Evolutionary conservation across 2,329 filamentous ascomycete species (phyloP).

Genomic region (Aureobasidium sp.): DNA sequence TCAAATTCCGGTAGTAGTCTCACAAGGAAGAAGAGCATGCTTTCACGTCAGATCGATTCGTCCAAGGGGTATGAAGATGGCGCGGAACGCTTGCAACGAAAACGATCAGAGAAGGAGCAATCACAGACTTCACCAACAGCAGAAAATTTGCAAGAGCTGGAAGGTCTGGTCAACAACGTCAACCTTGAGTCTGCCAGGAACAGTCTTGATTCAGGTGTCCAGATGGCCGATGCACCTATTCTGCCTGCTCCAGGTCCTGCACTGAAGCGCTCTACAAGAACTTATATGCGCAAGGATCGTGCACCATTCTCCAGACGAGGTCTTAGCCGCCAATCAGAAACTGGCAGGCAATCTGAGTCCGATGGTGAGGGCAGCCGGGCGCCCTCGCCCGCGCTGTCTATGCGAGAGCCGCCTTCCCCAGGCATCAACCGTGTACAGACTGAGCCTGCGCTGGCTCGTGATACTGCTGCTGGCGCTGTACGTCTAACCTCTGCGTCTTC

Average conservation of each 20-base stretch:
- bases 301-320: conserved; percentile 68
- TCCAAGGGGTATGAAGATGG: conserved; percentile 73
- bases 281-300: conserved; percentile 36
- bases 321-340: conserved; percentile 55
- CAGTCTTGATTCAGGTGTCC: conserved; percentile 34
- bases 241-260: conserved; percentile 69
- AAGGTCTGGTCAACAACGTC: conserved; percentile 75
- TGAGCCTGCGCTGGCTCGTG: conserved; percentile 48
- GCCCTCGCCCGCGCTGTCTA: conserved; percentile 37
- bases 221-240: conserved; percentile 54
- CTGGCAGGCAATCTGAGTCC: conserved; percentile 42
- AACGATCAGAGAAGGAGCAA: conserved; percentile 48
- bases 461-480: conserved; percentile 25
- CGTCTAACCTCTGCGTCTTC: conserved; percentile 22
- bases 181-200: conserved; percentile 46
- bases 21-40: conserved; percentile 87
- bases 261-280: conserved; percentile 81
- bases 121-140: conserved; percentile 41
- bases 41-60: conserved; percentile 83
- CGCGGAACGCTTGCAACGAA: conserved; percentile 68
- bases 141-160: conserved; percentile 58
- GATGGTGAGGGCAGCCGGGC: conserved; percentile 35
- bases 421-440: conserved; percentile 59
- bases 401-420: conserved; percentile 43
- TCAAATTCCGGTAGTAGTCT: conserved; percentile 55